Evolutionary conservation across 179 eudicot species (phyloP).

Genomic region (Carnegiea gigantea): DNA sequence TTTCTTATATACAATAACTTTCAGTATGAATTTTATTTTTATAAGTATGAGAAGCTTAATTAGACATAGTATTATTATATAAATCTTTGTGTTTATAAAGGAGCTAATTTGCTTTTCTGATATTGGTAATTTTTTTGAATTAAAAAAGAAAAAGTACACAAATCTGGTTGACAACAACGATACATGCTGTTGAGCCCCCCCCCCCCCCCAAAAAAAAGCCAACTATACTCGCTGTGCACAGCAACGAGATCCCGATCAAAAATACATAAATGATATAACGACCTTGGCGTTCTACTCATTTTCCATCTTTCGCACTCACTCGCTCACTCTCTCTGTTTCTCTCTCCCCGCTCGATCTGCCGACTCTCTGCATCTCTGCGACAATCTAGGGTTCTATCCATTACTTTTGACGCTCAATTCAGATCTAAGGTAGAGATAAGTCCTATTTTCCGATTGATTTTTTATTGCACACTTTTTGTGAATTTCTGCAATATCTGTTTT

Average conservation of each 20-base stretch:
- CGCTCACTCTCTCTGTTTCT: not conserved
- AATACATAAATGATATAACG: not conserved
- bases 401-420: slow-evolving; percentile 12
- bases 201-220: too few relatives aligned
- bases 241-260: not conserved
- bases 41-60: too few relatives aligned
- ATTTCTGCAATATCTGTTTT: not conserved
- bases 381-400: slow-evolving; percentile 26
- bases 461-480: not conserved
- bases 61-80: too few relatives aligned
- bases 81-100: too few relatives aligned
- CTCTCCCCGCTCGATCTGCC: not conserved
- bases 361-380: slow-evolving; percentile 6
- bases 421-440: slow-evolving; percentile 13
- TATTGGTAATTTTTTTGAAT: not conserved
- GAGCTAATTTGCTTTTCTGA: too few relatives aligned
- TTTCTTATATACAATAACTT: too few relatives aligned
- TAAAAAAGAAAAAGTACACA: not conserved
- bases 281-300: not conserved
- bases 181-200: too few relatives aligned
- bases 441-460: not conserved
- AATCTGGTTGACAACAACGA: not conserved
- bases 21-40: too few relatives aligned
- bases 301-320: slow-evolving; percentile 10
- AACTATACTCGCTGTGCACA: too few relatives aligned